Evolutionary conservation across 495 filamentous ascomycete genomes (phyloP).

Genomic region (Aspergillus conjunctus): DNA sequence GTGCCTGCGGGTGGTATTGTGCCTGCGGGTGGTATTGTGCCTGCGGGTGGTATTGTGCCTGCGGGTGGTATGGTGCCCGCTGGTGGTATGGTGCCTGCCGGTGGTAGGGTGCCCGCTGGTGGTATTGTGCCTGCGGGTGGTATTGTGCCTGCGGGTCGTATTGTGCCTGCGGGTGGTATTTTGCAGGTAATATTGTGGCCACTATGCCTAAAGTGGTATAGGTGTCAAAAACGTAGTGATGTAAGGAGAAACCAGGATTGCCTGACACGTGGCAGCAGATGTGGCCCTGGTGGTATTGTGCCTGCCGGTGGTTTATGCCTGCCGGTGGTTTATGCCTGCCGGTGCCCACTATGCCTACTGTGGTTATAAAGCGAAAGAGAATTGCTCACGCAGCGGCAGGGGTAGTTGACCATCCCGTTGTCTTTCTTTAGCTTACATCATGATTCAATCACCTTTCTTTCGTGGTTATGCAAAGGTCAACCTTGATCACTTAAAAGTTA

Average conservation of each 20-base stretch:
- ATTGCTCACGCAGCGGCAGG: background rate
- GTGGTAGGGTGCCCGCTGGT: background rate
- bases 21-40: background rate
- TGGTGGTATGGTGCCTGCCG: background rate
- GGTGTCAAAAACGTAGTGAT: no score
- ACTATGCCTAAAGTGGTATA: background rate
- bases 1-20: background rate
- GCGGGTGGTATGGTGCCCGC: background rate
- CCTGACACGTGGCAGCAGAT: no score
- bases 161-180: background rate
- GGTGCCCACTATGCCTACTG: no score
- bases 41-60: background rate
- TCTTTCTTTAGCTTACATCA: background rate
- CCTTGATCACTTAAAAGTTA: background rate
- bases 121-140: background rate
- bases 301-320: no score
- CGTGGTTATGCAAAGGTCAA: background rate
- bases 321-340: no score
- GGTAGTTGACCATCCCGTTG: background rate
- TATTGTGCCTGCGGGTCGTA: background rate
- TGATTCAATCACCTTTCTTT: background rate
- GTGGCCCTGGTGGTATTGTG: no score
- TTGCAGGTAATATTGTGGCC: background rate
- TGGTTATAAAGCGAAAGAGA: no score
- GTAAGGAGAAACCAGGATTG: no score